A percentile compares a stretch with the other conserved stretches of the same genome.
Conservation (phyloP, 2,329 filamentous ascomycete genomes). For the Juglanconis juglandina region DNA sequence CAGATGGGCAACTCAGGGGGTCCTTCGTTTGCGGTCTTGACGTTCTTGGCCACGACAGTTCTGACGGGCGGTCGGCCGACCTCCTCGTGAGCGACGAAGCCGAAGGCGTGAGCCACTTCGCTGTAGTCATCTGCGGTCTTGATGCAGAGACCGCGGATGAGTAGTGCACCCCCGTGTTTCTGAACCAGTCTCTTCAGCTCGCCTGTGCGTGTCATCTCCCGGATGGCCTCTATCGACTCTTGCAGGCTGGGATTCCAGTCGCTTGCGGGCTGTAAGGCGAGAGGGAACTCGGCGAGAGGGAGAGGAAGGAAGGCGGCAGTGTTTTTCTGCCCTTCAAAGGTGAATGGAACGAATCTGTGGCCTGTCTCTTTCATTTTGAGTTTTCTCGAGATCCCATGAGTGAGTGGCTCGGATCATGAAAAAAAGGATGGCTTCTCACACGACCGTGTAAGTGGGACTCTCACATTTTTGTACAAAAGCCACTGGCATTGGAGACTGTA, state of each 20-base stretch:
- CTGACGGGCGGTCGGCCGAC: constrained; percentile 32
- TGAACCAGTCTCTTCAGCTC: constrained; percentile 24
- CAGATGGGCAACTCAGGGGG: constrained; percentile 36
- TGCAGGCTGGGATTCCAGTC: constrained; percentile 15
- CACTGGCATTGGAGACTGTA: background rate
- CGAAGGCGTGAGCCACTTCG: constrained; percentile 32
- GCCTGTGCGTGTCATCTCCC: constrained; percentile 23
- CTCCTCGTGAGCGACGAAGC: constrained; percentile 31
- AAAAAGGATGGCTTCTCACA: background rate
- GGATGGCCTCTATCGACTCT: constrained; percentile 19
- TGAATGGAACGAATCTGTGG: background rate
- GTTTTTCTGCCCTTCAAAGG: constrained; percentile 3
- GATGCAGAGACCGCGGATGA: constrained; percentile 32
- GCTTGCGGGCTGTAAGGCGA: background rate
- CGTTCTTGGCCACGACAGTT: constrained; percentile 31
- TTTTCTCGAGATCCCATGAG: background rate
- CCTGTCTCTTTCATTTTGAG: background rate
- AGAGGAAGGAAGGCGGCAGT: background rate
- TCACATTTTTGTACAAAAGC: background rate
- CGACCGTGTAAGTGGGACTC: background rate
- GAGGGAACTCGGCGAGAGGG: constrained; percentile 4
- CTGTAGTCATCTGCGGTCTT: constrained; percentile 31
- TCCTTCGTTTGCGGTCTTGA: constrained; percentile 35
- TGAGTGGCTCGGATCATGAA: background rate
- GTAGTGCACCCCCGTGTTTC: constrained; percentile 31